Base-by-base conservation (phyloP, 225 moss, liverwort and hornwort genomes). In the Thuidium tamariscinum region DNA sequence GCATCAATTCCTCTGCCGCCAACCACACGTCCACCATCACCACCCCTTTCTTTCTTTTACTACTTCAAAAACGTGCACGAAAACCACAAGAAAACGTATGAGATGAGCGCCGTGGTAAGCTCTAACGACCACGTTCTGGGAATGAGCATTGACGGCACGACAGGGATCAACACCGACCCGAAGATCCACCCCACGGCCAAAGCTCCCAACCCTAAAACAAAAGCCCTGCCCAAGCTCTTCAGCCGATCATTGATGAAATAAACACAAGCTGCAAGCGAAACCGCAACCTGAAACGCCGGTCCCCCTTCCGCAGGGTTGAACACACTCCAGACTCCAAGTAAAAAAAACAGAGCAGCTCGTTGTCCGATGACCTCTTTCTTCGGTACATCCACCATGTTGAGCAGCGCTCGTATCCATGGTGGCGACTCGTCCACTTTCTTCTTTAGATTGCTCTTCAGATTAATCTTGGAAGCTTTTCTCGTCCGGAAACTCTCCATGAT, bases 271-370 rank as follows among this genome's bases (percentile, higher is more conserved):
- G 93, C 96, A 26, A 98, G 92, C n/a, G 96, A 95, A 7, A 98
- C 96, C 5, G 96, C 96, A 73, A 98, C 96, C 93, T 97, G 97
- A 83, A 97, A 97, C n/a, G 97, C 97, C 15, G 97, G 97, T 25
- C 97, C 97, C 36, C 96, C 96, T 51, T 96, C 96, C 8, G 97
- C 95, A 73, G 95, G 94, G 64, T 97, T 95, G 87, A 97, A 94
- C 21, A 95, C 95, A 77, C 97, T 97, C 97, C 97, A 97, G 7
- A 96, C 93, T 44, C 94, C 96, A 11, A 97, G 94, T 5, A 97
- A 83, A 11, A 93, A 86, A 85, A 95, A 96, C 23, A 98, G 90
- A 23, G 94, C 97, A 10, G 94, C 95, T 69, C 97, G 92, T 79
- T 93, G 95, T 78, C 94, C 91, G 65, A 95, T 93, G 36, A 94